These are phyloP conservation scores for Kodamaea restingae DNA, from an alignment of 805 yeast species.

Conservation along the genomic window DNA sequence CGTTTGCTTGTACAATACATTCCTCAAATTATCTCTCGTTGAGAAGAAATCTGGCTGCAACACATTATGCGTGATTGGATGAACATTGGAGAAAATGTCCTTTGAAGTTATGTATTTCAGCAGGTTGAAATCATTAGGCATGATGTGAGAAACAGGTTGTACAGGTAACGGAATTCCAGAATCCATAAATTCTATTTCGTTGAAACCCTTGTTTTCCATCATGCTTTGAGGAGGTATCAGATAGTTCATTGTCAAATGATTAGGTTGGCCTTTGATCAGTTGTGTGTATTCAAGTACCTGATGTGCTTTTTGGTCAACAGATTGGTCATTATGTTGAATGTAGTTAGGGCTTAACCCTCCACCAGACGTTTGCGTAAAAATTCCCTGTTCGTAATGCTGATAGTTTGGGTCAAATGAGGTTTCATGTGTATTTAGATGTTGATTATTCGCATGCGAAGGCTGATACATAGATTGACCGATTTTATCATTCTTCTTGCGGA, in stretches of 20 bases:
- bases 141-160: neutral
- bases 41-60: conserved; percentile 12
- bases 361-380: neutral
- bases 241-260: too few relatives aligned
- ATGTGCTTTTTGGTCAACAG: too few relatives aligned
- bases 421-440: neutral
- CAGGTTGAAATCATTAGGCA: neutral
- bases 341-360: neutral
- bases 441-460: neutral
- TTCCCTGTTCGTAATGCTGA: too few relatives aligned
- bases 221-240: neutral
- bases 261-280: too few relatives aligned
- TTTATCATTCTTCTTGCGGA: conserved; percentile 32
- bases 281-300: too few relatives aligned
- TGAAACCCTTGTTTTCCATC: too few relatives aligned
- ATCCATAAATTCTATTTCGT: neutral
- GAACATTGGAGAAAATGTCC: conserved; percentile 13
- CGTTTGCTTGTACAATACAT: conserved; percentile 12
- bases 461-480: neutral
- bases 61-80: conserved; percentile 10
- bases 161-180: neutral
- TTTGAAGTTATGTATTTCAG: neutral
- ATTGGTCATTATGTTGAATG: too few relatives aligned
- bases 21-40: conserved; percentile 11
- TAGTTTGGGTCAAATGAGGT: neutral